These are phyloP conservation scores for Termitomyces sp. DNA, from an alignment of 768 basidiomycete genomes.

Conservation along the genomic window DNA sequence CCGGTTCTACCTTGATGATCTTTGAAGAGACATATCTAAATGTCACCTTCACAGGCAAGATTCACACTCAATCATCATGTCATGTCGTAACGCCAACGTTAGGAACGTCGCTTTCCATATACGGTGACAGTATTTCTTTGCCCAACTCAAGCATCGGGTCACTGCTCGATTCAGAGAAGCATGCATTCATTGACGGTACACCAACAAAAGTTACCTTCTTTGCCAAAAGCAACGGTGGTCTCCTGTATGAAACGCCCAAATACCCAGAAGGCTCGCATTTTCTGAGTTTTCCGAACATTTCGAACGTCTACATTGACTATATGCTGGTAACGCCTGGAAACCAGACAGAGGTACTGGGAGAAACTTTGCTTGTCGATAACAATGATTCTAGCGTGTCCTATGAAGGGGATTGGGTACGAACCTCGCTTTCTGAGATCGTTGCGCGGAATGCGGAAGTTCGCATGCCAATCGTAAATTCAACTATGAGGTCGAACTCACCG, in stretches of 20 bases:
- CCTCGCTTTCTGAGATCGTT: neutral
- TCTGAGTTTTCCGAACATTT: neutral
- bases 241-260: conserved; percentile 1
- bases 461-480: neutral
- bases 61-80: neutral
- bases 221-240: neutral
- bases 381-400: neutral
- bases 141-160: neutral
- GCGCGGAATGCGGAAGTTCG: neutral
- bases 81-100: neutral
- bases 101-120: conserved; percentile 3
- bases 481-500: neutral
- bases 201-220: neutral
- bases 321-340: conserved; percentile 1
- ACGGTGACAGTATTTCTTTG: neutral
- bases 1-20: neutral
- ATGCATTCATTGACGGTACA: neutral
- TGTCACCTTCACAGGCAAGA: neutral
- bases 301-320: neutral
- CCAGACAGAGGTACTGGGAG: neutral
- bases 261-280: neutral
- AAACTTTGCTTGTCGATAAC: conserved; percentile 1
- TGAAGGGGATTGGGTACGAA: neutral
- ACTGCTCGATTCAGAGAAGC: neutral
- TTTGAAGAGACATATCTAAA: neutral